phyloP scores from a whole-genome alignment of 2,329 filamentous ascomycete species.

The Cladosporium oxysporum region DNA sequence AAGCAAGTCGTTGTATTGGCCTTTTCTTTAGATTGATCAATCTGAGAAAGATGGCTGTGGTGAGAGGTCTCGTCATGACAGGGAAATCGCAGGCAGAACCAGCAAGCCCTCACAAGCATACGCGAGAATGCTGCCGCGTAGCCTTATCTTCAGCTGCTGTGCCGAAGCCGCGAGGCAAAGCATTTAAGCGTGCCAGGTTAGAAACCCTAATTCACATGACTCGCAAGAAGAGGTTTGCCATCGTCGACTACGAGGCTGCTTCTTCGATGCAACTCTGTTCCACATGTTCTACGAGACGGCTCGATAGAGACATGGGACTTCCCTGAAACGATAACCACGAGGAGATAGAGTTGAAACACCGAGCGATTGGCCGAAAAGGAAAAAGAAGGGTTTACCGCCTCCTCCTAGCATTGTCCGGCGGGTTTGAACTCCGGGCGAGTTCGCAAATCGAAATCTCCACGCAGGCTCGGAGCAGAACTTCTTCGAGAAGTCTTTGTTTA shows the following conservation, averaged over 20 bases:
- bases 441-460: conserved; percentile 2
- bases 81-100: not conserved
- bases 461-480: not conserved
- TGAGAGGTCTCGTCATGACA: not conserved
- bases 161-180: conserved; percentile 11
- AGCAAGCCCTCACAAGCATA: conserved; percentile 11
- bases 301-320: not conserved
- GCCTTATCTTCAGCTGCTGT: conserved; percentile 13
- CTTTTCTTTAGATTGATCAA: not conserved
- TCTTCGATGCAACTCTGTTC: not conserved
- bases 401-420: not conserved
- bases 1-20: not conserved
- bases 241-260: not conserved
- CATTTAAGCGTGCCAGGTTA: conserved; percentile 4
- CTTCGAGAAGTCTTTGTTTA: not conserved
- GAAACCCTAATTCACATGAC: not conserved
- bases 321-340: not conserved
- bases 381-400: conserved; percentile 9
- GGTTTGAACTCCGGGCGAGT: not conserved
- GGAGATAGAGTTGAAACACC: not conserved
- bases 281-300: not conserved
- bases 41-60: not conserved
- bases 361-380: not conserved
- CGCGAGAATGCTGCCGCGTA: conserved; percentile 15
- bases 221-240: conserved; percentile 1